Evolutionary conservation across 2,329 filamentous ascomycete genomes (phyloP), one percentile per base, ranked within the genome.

Genomic region (Cladophialophora psammophila): DNA sequence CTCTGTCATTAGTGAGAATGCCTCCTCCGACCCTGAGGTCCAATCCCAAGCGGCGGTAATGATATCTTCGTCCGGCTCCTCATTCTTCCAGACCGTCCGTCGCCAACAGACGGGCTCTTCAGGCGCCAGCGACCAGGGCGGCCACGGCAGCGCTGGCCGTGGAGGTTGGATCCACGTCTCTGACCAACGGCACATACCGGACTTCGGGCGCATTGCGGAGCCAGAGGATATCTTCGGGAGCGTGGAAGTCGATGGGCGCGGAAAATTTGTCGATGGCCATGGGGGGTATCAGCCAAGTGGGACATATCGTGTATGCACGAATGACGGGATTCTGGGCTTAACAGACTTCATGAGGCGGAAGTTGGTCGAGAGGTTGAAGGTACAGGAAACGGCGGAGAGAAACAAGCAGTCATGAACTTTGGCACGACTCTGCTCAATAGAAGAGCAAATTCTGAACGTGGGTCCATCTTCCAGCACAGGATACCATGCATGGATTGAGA

Each of bases 151-250:
- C 18, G 86, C 78, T 15, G 86, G 86, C 1, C 78, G 84, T 69
- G 87, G 87, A 20, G 87, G 87, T 1, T 88, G 84, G 78, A 85
- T 90, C 48, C 87, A 90, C 73, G 81, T 90, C n/a, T 87, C 84
- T 42, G 87, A 90, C 72, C 76, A 77, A 73, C 78, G 87, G 67
- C 83, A 85, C 67, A 86, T 87, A 40, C 87, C 87, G 2, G 87
- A 90, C 67, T 90, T 82, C 76, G 87, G 87, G 0, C 76, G 87
- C n/a, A 88, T 89, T 68, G 85, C 87, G 60, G 82, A 81, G 75
- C 87, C 87, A 0, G 87, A 90, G 74, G 87, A 90, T 76, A 90
- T 90, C 58, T 86, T 90, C 73, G 87, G 87, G 13, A 89, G 86
- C 71, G 74, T 90, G 31, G 87, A 90, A 75, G 84, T 90, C 4